phyloP scores from a whole-genome alignment of 371 early-diverging fungal genomes.

The Cokeromyces recurvatus region DNA sequence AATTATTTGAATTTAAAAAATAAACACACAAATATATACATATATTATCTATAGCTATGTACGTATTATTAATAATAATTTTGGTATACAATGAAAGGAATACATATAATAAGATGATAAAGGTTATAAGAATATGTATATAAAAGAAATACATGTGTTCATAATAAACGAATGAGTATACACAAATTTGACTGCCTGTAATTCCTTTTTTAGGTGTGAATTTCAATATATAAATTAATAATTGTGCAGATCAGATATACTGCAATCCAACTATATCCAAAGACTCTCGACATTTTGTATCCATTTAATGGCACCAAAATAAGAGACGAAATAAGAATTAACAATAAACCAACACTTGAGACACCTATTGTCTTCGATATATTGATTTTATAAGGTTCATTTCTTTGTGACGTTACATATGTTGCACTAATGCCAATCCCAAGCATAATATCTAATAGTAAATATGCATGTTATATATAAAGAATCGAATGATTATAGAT shows the following conservation, averaged over 20 bases:
- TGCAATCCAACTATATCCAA: conserved; percentile 49
- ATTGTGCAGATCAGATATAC: conserved; percentile 49
- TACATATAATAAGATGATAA: too few species aligned
- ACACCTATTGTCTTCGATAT: conserved; percentile 53
- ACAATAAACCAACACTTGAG: conserved; percentile 44
- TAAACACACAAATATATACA: too few species aligned
- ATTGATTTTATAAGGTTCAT: conserved; percentile 40
- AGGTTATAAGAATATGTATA: too few species aligned
- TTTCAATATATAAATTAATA: conserved; percentile 49
- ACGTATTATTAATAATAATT: too few species aligned
- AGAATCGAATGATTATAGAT: too few species aligned
- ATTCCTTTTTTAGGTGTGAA: conserved; percentile 22
- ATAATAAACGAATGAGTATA: too few species aligned
- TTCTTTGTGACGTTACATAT: conserved; percentile 45
- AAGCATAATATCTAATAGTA: conserved; percentile 59
- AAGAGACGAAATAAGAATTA: conserved; percentile 40
- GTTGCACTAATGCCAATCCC: conserved; percentile 71
- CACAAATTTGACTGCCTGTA: too few species aligned
- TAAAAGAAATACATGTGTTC: too few species aligned
- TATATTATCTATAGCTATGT: too few species aligned
- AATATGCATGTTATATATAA: too few species aligned
- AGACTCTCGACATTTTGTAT: conserved; percentile 44
- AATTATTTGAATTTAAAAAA: too few species aligned
- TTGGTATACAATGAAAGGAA: too few species aligned
- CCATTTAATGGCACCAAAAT: conserved; percentile 51